Percentiles rank a stretch among this genome's conserved stretches.
These are phyloP conservation scores for Krasilnikovozyma curviuscula DNA, from an alignment of 768 basidiomycete genomes.

Conservation along the genomic window DNA sequence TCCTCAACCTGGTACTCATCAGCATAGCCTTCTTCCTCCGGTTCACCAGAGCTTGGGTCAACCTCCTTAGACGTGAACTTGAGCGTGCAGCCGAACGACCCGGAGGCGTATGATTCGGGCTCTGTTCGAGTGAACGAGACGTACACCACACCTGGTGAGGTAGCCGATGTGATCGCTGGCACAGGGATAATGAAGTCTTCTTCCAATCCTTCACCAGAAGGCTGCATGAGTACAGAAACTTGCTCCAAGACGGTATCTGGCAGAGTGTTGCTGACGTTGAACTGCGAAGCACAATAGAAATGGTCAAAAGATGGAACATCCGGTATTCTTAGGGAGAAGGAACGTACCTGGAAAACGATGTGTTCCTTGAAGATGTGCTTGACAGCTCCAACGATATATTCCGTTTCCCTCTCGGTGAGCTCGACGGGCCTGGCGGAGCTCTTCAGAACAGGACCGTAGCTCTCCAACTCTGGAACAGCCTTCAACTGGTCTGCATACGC, in stretches of 20 bases:
- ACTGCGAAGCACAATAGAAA: conserved; percentile 41
- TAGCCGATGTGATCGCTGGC: conserved; percentile 44
- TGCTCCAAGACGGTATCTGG: conserved; percentile 88
- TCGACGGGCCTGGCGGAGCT: conserved; percentile 60
- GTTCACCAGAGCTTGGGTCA: conserved; percentile 82
- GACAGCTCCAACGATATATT: conserved; percentile 89
- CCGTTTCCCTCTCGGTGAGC: conserved; percentile 90
- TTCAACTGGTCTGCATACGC: conserved; percentile 67
- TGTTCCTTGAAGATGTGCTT: conserved; percentile 94
- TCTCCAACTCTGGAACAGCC: conserved; percentile 64
- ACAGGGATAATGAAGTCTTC: conserved; percentile 91
- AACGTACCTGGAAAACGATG: conserved; percentile 78
- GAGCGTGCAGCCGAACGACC: conserved; percentile 74
- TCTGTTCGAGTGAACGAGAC: conserved; percentile 76
- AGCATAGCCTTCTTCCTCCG: conserved; percentile 96
- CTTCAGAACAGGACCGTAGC: conserved; percentile 70
- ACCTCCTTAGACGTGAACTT: conserved; percentile 95
- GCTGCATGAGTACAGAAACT: conserved; percentile 81
- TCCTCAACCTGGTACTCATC: conserved; percentile 98
- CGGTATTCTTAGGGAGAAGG: background rate
- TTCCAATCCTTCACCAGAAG: conserved; percentile 50
- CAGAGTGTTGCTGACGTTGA: conserved; percentile 92
- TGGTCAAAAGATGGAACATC: background rate
- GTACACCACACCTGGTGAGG: conserved; percentile 69
- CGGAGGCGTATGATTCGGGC: conserved; percentile 56